A percentile compares a stretch with the other conserved stretches of the same genome.
Evolutionary conservation across 176 grass and related monocot species (phyloP).

Genomic region (Eremochloa ophiuroides): DNA sequence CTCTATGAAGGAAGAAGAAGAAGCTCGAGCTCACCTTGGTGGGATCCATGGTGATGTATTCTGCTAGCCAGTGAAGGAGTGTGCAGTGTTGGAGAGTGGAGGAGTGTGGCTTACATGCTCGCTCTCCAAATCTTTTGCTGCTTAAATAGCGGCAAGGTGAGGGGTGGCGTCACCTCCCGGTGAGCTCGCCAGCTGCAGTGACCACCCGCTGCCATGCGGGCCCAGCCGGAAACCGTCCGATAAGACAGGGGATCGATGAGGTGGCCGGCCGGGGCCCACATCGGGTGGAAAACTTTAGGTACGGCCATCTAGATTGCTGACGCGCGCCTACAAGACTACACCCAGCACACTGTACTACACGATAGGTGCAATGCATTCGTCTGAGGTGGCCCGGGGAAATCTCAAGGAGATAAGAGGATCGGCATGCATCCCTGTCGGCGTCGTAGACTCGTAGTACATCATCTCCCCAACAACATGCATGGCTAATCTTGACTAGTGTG

Average conservation of each 20-base stretch:
- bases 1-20: background rate
- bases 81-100: background rate
- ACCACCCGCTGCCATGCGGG: background rate
- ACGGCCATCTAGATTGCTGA: background rate
- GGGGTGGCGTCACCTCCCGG: background rate
- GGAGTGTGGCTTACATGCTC: constrained; percentile 2
- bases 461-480: background rate
- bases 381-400: background rate
- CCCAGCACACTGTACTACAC: no score
- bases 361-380: background rate
- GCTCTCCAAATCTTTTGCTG: background rate
- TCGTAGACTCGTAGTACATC: background rate
- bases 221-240: no score
- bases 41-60: constrained; percentile 32
- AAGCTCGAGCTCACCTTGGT: constrained; percentile 22
- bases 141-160: constrained; percentile 22
- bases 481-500: background rate
- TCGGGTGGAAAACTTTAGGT: background rate
- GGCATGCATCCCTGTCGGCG: background rate
- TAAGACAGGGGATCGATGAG: background rate
- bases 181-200: background rate
- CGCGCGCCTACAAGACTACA: background rate
- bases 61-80: background rate
- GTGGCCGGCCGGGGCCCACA: background rate
- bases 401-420: background rate